phyloP scores from a whole-genome alignment of 2,329 filamentous ascomycete genomes.

The Aspergillus tubingensis region DNA sequence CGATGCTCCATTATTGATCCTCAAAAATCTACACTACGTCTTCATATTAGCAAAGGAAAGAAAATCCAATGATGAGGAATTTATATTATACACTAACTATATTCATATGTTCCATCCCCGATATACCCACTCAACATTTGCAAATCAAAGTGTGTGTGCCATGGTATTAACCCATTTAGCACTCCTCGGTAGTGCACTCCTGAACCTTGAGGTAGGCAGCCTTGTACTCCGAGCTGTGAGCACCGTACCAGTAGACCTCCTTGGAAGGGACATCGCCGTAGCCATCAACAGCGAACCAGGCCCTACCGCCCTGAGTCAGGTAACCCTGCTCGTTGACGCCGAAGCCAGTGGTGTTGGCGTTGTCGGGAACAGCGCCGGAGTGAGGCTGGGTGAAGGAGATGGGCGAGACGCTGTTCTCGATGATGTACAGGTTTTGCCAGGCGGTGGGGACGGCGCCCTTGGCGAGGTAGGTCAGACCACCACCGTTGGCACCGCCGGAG shows the following conservation, averaged over 20 bases:
- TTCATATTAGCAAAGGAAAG: neutral
- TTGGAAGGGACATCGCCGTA: constrained; percentile 24
- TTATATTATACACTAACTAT: neutral
- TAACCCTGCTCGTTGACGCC: constrained; percentile 29
- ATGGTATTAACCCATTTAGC: neutral
- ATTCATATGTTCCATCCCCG: neutral
- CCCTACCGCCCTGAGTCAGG: constrained; percentile 29
- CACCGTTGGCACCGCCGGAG: constrained; percentile 21
- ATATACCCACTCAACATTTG: neutral
- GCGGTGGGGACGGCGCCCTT: constrained; percentile 25
- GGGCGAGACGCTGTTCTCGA: constrained; percentile 25
- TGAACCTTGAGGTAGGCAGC: constrained; percentile 27
- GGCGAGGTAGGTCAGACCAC: constrained; percentile 28
- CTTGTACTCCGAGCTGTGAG: constrained; percentile 25
- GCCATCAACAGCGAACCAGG: constrained; percentile 30
- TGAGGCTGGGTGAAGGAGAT: constrained; percentile 30
- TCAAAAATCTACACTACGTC: neutral
- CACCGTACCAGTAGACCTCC: constrained; percentile 31
- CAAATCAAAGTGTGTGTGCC: neutral
- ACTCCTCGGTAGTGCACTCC: constrained; percentile 17
- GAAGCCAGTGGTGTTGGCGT: constrained; percentile 26
- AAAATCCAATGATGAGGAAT: neutral
- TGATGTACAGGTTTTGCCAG: constrained; percentile 32
- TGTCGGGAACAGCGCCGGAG: constrained; percentile 29
- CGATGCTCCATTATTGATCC: neutral